Evolutionary conservation across 176 grass and related monocot species (phyloP), one percentile per base, ranked within the genome.

Genomic region (Oryza officinalis): DNA sequence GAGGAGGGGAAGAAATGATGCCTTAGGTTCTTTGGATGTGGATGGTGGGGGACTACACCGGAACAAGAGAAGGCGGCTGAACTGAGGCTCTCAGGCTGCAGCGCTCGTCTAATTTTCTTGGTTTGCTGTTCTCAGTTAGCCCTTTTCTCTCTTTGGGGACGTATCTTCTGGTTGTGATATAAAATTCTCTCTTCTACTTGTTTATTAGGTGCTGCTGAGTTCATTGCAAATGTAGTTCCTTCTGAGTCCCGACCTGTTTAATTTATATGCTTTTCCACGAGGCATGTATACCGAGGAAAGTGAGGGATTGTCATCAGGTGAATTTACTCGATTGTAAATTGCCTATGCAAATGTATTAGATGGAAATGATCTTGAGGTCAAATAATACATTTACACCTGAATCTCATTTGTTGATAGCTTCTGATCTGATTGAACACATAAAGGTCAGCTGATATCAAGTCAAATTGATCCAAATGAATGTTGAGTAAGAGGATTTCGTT

Each of bases 1-100:
- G 77, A 98, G 93, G 74, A 91, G 93, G 65, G 84, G 84, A 86
- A 87, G 91, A 94, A 89, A 61, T 25, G 83, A 86, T 11, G 38
- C 82, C 44, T 84, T 87, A 35, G 88, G 80, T 70, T 99, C 96
- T 9, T 87, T 92, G 73, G 93, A 99, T 85, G 96, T 89, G 20
- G 96, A 99, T 89, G 93, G 96, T 77, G 96, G 89, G 4, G 85
- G 84, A 6, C 52, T 85, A 71, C 89, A 99, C 68, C 77, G 80
- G 50, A 87, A 87, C 44, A 99, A 94, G 87, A 96, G 96, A 81
- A 90, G 91, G 73, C 87, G 93, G 61, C 67, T 96, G 70, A 94
- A 90, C 76, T 83, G 78, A 85, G 83, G 57, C 17, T 82, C 75
- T 28, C 73, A 47, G 57, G 61, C 82, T 67, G 52, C 69, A 64